phyloP scores from a whole-genome alignment of 2,329 filamentous ascomycete species.

The Xylariaceae sp. region DNA sequence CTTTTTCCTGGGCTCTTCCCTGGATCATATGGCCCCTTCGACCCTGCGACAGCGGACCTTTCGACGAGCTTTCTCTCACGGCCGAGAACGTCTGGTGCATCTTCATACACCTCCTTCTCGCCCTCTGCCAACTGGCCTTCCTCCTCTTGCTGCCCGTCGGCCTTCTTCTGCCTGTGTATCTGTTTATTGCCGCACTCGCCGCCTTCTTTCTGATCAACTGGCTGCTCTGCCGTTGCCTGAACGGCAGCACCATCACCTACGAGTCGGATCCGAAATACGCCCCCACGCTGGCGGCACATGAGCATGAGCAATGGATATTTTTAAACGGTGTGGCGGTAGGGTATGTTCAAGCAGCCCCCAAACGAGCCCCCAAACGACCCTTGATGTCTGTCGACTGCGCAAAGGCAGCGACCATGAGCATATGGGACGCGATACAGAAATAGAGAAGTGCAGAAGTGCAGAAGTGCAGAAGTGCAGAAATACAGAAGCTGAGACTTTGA shows the following conservation, averaged over 20 bases:
- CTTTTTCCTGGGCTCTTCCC: constrained; percentile 51
- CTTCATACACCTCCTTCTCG: constrained; percentile 52
- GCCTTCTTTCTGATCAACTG: constrained; percentile 47
- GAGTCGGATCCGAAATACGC: constrained; percentile 50
- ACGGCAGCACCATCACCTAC: constrained; percentile 46
- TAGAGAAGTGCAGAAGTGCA: too few species aligned
- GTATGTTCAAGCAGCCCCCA: constrained; percentile 35
- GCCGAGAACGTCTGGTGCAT: constrained; percentile 52
- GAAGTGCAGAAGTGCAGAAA: too few species aligned
- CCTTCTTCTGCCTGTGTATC: constrained; percentile 45
- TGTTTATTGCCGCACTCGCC: constrained; percentile 35
- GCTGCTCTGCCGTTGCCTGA: constrained; percentile 47
- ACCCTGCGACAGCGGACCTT: constrained; percentile 45
- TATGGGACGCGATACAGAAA: too few species aligned
- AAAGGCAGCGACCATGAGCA: too few species aligned
- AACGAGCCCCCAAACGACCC: too few species aligned
- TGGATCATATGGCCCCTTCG: constrained; percentile 55
- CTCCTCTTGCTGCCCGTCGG: constrained; percentile 51
- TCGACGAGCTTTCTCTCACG: constrained; percentile 61
- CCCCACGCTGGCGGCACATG: constrained; percentile 42
- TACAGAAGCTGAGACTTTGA: not conserved
- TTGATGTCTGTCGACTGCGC: not conserved
- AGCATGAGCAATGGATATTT: constrained; percentile 72
- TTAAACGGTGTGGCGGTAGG: constrained; percentile 65
- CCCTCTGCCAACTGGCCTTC: constrained; percentile 55